Percentiles rank a stretch among this genome's conserved stretches.
Evolutionary conservation across 2,329 filamentous ascomycete genomes (phyloP).

Genomic region (Cladophialophora exuberans): DNA sequence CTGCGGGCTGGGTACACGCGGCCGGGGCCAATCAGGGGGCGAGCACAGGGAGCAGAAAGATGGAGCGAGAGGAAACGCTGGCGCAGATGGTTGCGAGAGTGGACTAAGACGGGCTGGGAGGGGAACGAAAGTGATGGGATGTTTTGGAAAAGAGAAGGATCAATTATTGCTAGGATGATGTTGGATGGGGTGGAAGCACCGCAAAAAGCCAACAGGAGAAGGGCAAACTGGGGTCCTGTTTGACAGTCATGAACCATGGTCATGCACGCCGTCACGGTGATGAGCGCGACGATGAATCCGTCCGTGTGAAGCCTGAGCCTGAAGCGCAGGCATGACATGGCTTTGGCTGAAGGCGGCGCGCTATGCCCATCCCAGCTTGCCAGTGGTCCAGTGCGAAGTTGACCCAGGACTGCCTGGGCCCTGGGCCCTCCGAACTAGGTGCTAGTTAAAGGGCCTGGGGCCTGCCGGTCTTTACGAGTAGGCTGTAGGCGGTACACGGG

Average conservation of each 20-base stretch:
- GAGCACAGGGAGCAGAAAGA: conserved; percentile 21
- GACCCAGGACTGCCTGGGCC: too few species aligned
- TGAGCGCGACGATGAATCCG: conserved; percentile 9
- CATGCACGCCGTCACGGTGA: conserved; percentile 15
- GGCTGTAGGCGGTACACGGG: too few species aligned
- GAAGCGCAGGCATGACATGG: conserved; percentile 2
- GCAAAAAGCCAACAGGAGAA: conserved; percentile 19
- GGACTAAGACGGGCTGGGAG: conserved; percentile 34
- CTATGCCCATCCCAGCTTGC: neutral
- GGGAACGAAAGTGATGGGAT: conserved; percentile 28
- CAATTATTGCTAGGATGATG: conserved; percentile 29
- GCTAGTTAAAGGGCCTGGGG: too few species aligned
- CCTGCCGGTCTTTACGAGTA: too few species aligned
- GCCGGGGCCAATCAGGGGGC: conserved; percentile 24
- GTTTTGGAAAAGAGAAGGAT: conserved; percentile 30
- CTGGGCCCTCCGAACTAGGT: too few species aligned
- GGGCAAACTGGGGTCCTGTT: conserved; percentile 19
- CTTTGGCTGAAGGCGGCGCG: too few species aligned
- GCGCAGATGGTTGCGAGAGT: conserved; percentile 32
- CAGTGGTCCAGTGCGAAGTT: too few species aligned
- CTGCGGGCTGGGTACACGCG: conserved; percentile 24
- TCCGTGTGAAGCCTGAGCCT: too few species aligned
- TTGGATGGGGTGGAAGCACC: conserved; percentile 18
- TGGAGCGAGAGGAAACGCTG: conserved; percentile 25
- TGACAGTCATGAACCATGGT: conserved; percentile 6